Conservation (phyloP, 805 yeast species). For the Saccharomyces mikatae region DNA sequence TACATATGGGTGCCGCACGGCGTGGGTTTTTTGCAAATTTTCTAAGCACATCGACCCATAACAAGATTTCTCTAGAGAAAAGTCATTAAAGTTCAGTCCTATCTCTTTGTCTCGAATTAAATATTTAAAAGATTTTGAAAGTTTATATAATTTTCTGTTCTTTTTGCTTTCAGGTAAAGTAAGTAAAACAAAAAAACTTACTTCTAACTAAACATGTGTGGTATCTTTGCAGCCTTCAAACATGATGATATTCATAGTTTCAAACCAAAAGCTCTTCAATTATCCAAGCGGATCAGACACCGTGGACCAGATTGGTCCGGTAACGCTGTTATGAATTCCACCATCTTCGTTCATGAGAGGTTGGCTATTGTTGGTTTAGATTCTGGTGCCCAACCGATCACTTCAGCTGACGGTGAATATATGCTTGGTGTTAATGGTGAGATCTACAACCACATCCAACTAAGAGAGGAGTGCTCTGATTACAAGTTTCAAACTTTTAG, state of each 20-base stretch:
- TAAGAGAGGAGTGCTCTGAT: slow-evolving; percentile 62
- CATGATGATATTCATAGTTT: slow-evolving; percentile 68
- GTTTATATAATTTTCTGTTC: neutral
- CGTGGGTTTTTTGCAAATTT: neutral
- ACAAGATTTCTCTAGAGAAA: neutral
- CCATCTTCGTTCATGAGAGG: slow-evolving; percentile 87
- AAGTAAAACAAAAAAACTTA: neutral
- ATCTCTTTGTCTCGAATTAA: neutral
- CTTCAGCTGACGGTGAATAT: slow-evolving; percentile 61
- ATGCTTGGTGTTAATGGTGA: slow-evolving; percentile 88
- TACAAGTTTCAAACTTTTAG: slow-evolving; percentile 75
- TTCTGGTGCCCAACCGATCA: slow-evolving; percentile 93
- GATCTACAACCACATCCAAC: slow-evolving; percentile 85
- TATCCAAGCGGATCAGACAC: slow-evolving; percentile 86
- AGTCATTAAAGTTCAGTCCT: neutral
- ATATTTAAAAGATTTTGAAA: neutral
- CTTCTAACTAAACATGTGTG: slow-evolving; percentile 61
- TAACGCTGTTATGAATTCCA: slow-evolving; percentile 62
- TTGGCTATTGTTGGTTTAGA: slow-evolving; percentile 92
- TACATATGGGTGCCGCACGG: neutral
- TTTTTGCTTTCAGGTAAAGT: neutral
- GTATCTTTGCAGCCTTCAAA: slow-evolving; percentile 84
- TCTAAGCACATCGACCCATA: neutral
- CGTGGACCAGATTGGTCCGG: slow-evolving; percentile 99
- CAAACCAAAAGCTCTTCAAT: slow-evolving; percentile 78